These are phyloP conservation scores for Fraxinus paxiana DNA, from an alignment of 305 asterid genomes.

Conservation along the genomic window DNA sequence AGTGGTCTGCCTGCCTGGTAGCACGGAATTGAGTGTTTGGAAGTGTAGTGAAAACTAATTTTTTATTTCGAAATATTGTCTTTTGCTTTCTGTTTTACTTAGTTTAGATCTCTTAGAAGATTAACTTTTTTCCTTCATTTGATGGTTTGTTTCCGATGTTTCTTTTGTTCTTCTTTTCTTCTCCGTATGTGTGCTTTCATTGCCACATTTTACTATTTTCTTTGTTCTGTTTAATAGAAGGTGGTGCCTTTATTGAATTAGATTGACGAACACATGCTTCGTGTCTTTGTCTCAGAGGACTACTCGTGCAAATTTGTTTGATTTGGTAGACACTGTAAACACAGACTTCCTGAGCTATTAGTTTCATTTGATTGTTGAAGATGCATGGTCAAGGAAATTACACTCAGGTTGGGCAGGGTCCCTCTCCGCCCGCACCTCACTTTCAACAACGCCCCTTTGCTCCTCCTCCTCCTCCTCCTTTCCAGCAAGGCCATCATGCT, in stretches of 20 bases:
- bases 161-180: not conserved
- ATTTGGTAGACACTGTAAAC: conserved; percentile 25
- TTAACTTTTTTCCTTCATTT: not conserved
- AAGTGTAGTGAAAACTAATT: conserved; percentile 7
- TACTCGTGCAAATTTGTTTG: conserved; percentile 1
- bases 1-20: not conserved
- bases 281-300: conserved; percentile 24
- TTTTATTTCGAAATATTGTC: not conserved
- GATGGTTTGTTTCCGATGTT: not conserved
- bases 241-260: not conserved
- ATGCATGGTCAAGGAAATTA: conserved; percentile 68
- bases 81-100: not conserved
- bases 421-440: conserved; percentile 35
- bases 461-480: conserved; percentile 24
- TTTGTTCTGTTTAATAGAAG: not conserved
- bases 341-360: not conserved
- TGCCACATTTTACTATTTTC: not conserved
- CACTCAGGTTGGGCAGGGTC: conserved; percentile 46
- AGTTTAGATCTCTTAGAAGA: not conserved
- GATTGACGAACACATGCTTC: not conserved
- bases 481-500: conserved; percentile 38
- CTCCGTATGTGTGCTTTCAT: not conserved
- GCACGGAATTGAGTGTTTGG: not conserved
- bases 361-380: conserved; percentile 28
- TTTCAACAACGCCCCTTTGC: conserved; percentile 47